These are phyloP conservation scores for Beauveria sp. DNA, from an alignment of 2,329 filamentous ascomycete genomes.

Conservation along the genomic window DNA sequence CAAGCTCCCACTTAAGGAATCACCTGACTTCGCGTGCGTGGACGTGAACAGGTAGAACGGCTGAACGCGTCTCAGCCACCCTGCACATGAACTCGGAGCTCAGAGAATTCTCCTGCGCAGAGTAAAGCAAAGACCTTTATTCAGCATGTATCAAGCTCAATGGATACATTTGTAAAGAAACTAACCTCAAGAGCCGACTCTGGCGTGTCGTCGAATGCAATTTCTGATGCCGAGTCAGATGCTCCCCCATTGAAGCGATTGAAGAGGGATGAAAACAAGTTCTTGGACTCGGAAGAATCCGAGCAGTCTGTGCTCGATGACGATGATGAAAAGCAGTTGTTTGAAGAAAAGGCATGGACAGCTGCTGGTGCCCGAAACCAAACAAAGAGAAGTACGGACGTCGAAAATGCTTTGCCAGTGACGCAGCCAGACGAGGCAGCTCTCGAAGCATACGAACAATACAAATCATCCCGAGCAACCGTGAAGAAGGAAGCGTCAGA, in stretches of 20 bases:
- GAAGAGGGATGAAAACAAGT: constrained; percentile 20
- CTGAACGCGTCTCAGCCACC: constrained; percentile 5
- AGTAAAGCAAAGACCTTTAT: background rate
- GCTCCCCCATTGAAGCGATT: constrained; percentile 22
- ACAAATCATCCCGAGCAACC: constrained; percentile 46
- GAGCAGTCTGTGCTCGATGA: constrained; percentile 14
- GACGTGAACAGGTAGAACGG: background rate
- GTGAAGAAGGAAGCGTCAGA: constrained; percentile 31
- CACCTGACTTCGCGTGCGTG: constrained; percentile 10
- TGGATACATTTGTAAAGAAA: constrained; percentile 15
- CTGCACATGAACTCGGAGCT: background rate
- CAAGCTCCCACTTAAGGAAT: background rate
- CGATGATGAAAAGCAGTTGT: constrained; percentile 17
- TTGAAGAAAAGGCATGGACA: constrained; percentile 14
- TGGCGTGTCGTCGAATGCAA: background rate
- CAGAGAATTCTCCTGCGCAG: background rate
- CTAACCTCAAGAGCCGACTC: background rate
- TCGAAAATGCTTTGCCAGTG: constrained; percentile 55
- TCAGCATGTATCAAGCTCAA: background rate
- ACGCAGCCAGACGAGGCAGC: constrained; percentile 61
- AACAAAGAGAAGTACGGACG: constrained; percentile 21
- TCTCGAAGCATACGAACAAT: constrained; percentile 71
- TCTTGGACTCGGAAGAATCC: constrained; percentile 18
- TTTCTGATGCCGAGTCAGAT: background rate
- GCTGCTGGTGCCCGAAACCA: background rate